A percentile compares a stretch with the other conserved stretches of the same genome.
These are phyloP conservation scores for Aspergillus nomiae DNA, from an alignment of 2,329 filamentous ascomycete genomes.

Conservation along the genomic window DNA sequence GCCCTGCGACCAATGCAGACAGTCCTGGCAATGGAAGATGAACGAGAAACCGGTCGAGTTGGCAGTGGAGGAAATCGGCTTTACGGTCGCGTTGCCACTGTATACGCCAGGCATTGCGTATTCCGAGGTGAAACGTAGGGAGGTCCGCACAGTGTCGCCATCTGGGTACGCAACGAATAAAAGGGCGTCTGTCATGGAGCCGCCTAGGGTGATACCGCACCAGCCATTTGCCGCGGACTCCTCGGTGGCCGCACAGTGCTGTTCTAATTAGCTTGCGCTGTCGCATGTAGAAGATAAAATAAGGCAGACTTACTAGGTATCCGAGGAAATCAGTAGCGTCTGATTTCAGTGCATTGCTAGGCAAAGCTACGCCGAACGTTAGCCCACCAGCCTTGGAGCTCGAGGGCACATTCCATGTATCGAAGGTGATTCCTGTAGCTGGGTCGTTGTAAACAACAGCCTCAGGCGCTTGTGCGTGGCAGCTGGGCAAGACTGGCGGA, in stretches of 20 bases:
- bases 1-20: constrained; percentile 55
- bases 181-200: constrained; percentile 5
- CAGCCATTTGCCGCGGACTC: constrained; percentile 4
- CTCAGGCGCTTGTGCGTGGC: background rate
- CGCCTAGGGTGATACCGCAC: constrained; percentile 8
- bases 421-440: background rate
- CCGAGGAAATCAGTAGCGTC: constrained; percentile 12
- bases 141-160: background rate
- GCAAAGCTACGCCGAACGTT: constrained; percentile 10
- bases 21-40: constrained; percentile 64
- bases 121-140: constrained; percentile 33
- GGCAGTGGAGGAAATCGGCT: constrained; percentile 59
- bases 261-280: background rate
- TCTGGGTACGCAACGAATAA: constrained; percentile 3
- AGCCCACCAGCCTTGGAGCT: background rate
- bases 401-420: background rate
- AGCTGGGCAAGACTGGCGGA: background rate
- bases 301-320: constrained; percentile 3
- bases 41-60: constrained; percentile 61
- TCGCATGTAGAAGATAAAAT: background rate
- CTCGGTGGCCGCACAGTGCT: background rate
- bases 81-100: constrained; percentile 62
- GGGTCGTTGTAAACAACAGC: background rate
- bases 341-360: background rate
- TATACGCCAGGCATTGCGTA: constrained; percentile 62